phyloP scores from a whole-genome alignment of 2,329 filamentous ascomycete species.

The Shiraia bambusicola region DNA sequence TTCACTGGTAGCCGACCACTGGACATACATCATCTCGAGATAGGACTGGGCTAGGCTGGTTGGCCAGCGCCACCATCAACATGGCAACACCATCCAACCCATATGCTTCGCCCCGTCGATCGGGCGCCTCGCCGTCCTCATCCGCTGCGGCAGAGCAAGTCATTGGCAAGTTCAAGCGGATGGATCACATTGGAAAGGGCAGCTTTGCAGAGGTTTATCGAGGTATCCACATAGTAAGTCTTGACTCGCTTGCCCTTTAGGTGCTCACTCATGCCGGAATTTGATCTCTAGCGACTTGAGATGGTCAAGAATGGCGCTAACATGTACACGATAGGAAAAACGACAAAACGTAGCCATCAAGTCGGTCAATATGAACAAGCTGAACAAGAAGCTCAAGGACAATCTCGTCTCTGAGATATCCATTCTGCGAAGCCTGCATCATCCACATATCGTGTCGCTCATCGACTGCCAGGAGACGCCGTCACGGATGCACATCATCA shows the following conservation, averaged over 20 bases:
- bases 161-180: constrained; percentile 77
- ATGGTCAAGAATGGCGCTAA: constrained; percentile 20
- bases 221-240: constrained; percentile 76
- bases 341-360: constrained; percentile 91
- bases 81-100: constrained; percentile 39
- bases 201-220: constrained; percentile 97
- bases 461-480: constrained; percentile 89
- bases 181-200: constrained; percentile 91
- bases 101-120: constrained; percentile 37
- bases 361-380: constrained; percentile 84
- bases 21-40: constrained; percentile 11
- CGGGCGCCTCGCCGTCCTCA: constrained; percentile 41
- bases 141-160: constrained; percentile 34
- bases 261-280: too few relatives aligned
- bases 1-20: constrained; percentile 38
- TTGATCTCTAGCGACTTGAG: background rate
- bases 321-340: constrained; percentile 60
- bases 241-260: background rate
- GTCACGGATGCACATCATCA: constrained; percentile 91
- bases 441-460: constrained; percentile 94
- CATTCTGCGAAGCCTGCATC: constrained; percentile 88
- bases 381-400: constrained; percentile 95
- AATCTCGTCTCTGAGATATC: constrained; percentile 95
- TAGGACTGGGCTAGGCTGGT: constrained; percentile 25
- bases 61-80: constrained; percentile 31